phyloP scores from a whole-genome alignment of 2,329 filamentous ascomycete species.

The Dothiorella sarmentorum region DNA sequence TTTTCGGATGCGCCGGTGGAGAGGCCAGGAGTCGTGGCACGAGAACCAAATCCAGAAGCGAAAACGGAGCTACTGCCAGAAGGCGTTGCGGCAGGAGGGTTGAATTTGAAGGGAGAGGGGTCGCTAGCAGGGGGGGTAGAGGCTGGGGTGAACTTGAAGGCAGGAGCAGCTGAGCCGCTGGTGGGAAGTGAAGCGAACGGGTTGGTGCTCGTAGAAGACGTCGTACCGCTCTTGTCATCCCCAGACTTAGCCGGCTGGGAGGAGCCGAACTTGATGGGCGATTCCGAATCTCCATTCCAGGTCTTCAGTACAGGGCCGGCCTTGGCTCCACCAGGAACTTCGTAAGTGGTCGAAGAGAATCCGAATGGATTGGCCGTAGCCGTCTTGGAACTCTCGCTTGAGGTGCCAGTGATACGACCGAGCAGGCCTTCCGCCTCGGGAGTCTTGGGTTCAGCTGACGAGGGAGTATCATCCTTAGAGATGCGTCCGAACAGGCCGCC shows the following conservation, averaged over 20 bases:
- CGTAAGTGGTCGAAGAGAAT: conserved; percentile 7
- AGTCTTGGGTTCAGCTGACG: not conserved
- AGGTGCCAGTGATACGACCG: conserved; percentile 7
- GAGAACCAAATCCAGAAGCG: conserved; percentile 26
- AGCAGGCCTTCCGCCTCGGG: not conserved
- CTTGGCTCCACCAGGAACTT: conserved; percentile 1
- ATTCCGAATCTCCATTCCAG: conserved; percentile 15
- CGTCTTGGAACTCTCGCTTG: not conserved
- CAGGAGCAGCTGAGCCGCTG: not conserved
- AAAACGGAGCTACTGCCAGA: conserved; percentile 10
- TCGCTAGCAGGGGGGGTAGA: conserved; percentile 2
- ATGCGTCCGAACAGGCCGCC: conserved; percentile 14
- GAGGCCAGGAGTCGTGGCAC: conserved; percentile 32
- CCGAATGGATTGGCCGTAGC: not conserved
- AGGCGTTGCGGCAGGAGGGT: conserved; percentile 7
- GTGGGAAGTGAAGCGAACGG: conserved; percentile 26
- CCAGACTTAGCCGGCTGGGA: conserved; percentile 8
- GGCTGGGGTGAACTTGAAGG: conserved; percentile 14
- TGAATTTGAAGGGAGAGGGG: conserved; percentile 19
- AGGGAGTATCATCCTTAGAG: conserved; percentile 1
- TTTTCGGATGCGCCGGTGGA: conserved; percentile 28
- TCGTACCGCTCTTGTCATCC: not conserved
- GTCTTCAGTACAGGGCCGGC: conserved; percentile 13
- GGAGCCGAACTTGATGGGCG: conserved; percentile 17
- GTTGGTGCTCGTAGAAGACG: conserved; percentile 17